Evolutionary conservation across 345 rosid species (phyloP).

Genomic region (Heritiera littoralis): DNA sequence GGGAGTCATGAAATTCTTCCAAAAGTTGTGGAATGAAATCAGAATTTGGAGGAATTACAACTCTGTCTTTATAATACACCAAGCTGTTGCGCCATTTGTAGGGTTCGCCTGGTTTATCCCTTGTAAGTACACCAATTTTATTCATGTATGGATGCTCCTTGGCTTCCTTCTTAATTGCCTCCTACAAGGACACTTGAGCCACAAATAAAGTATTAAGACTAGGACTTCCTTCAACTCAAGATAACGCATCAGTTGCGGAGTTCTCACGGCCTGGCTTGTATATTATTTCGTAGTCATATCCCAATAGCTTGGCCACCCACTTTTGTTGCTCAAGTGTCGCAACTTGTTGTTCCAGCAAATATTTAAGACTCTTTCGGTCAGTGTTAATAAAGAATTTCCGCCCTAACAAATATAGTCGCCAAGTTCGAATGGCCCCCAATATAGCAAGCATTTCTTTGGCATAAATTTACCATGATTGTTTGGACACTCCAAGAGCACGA

Average conservation of each 20-base stretch:
- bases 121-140: no score
- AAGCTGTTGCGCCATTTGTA: no score
- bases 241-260: no score
- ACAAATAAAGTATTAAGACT: no score
- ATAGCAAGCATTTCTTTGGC: no score
- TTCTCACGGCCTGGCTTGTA: background rate
- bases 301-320: background rate
- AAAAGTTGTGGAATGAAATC: background rate
- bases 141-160: no score
- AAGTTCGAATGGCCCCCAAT: no score
- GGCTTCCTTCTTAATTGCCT: no score
- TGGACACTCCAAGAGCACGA: no score
- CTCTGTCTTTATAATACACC: background rate
- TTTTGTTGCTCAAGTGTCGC: background rate
- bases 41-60: background rate
- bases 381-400: background rate
- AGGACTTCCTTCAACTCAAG: accelerated
- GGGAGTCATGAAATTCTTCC: background rate
- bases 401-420: background rate
- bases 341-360: background rate
- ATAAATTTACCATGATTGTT: no score
- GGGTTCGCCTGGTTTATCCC: no score
- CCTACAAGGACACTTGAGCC: no score
- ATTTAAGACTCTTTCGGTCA: background rate
- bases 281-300: background rate